Percentiles rank a stretch among this genome's conserved stretches.
Evolutionary conservation across 2,329 filamentous ascomycete species (phyloP).

Genomic region (Monosporascus sp.): DNA sequence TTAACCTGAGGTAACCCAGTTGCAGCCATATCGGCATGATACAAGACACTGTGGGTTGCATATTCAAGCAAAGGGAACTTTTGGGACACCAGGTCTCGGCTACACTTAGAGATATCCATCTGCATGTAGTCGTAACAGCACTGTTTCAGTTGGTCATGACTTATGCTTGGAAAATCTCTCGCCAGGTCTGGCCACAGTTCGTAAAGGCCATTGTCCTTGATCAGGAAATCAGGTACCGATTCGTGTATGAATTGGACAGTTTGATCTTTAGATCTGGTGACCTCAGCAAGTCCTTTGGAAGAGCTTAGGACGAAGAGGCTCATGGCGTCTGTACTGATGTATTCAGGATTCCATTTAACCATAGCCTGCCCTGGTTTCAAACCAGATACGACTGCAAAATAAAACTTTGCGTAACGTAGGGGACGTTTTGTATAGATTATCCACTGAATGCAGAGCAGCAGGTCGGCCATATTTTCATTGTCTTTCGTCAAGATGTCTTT

Average conservation of each 20-base stretch:
- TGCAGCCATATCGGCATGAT: too few species aligned
- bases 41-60: too few species aligned
- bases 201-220: slow-evolving; percentile 29
- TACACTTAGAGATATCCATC: slow-evolving; percentile 11
- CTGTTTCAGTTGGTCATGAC: slow-evolving; percentile 41
- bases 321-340: slow-evolving; percentile 17
- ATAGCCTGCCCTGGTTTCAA: slow-evolving; percentile 8
- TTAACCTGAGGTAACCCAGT: too few species aligned
- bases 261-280: slow-evolving; percentile 24
- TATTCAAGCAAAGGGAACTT: too few species aligned
- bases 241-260: slow-evolving; percentile 51
- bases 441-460: slow-evolving; percentile 47
- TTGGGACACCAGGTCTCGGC: too few species aligned
- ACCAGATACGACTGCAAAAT: slow-evolving; percentile 34
- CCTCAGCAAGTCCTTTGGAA: slow-evolving; percentile 48
- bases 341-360: slow-evolving; percentile 19
- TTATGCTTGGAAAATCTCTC: slow-evolving; percentile 25
- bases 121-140: slow-evolving; percentile 38
- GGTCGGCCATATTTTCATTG: slow-evolving; percentile 29
- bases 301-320: slow-evolving; percentile 31
- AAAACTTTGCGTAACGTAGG: slow-evolving; percentile 38
- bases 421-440: slow-evolving; percentile 45
- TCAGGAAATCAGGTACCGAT: slow-evolving; percentile 44
- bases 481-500: slow-evolving; percentile 47
- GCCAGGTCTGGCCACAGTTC: slow-evolving; percentile 25